These are phyloP conservation scores for Aspergillus ellipticus DNA, from an alignment of 495 filamentous ascomycete species.

Conservation along the genomic window DNA sequence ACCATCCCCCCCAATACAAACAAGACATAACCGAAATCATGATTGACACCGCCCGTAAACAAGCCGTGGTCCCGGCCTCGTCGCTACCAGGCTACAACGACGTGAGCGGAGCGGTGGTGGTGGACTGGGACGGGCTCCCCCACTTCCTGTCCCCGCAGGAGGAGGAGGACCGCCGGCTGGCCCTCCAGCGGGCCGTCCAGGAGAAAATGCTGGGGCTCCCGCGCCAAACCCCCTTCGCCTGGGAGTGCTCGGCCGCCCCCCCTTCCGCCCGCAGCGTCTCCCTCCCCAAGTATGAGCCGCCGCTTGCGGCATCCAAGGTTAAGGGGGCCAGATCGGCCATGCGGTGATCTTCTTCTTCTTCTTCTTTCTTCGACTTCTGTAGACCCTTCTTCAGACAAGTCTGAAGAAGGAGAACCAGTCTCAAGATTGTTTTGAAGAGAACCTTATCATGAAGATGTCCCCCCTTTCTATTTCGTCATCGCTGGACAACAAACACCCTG, in stretches of 20 bases:
- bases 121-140: slow-evolving; percentile 24
- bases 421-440: no score
- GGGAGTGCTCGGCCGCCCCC: slow-evolving; percentile 9
- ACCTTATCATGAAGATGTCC: no score
- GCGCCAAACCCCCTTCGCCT: slow-evolving; percentile 20
- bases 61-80: not conserved
- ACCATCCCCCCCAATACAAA: not conserved
- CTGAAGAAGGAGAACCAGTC: no score
- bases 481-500: no score
- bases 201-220: slow-evolving; percentile 32
- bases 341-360: not conserved
- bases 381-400: no score
- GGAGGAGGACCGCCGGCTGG: slow-evolving; percentile 18
- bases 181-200: slow-evolving; percentile 22
- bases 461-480: no score
- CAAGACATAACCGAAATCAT: not conserved
- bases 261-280: not conserved
- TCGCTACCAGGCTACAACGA: slow-evolving; percentile 26
- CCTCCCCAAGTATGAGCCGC: slow-evolving; percentile 22
- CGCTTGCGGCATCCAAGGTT: no score
- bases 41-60: not conserved
- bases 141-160: slow-evolving; percentile 29
- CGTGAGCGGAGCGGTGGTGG: slow-evolving; percentile 28
- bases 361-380: not conserved
- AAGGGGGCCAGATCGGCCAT: not conserved